These are phyloP conservation scores for Pisolithus tinctorius DNA, from an alignment of 768 basidiomycete genomes.

Conservation along the genomic window DNA sequence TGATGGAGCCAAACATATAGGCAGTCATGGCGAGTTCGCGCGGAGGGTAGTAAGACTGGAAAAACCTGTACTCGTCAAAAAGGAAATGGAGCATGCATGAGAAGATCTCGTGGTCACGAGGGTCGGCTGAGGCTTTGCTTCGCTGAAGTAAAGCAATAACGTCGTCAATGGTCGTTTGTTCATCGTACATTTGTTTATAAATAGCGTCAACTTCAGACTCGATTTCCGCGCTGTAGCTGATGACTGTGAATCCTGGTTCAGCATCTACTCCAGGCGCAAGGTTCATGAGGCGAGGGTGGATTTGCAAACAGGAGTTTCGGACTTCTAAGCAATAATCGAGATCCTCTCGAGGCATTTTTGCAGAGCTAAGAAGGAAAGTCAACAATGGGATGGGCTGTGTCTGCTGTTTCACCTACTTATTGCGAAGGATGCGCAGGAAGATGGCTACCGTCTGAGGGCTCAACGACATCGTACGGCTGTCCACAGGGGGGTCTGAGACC, in stretches of 20 bases:
- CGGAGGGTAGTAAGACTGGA: slow-evolving; percentile 91
- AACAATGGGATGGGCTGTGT: not conserved
- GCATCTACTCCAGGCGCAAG: slow-evolving; percentile 78
- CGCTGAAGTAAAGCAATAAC: slow-evolving; percentile 85
- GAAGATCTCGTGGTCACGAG: slow-evolving; percentile 91
- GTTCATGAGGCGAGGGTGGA: slow-evolving; percentile 95
- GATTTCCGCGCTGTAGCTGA: slow-evolving; percentile 82
- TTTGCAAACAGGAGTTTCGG: slow-evolving; percentile 86
- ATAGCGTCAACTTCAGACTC: slow-evolving; percentile 91
- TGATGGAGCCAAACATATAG: slow-evolving; percentile 92
- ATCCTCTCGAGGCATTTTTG: slow-evolving; percentile 69
- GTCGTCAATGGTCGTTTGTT: slow-evolving; percentile 89
- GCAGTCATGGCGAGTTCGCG: slow-evolving; percentile 95
- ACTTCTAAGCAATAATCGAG: slow-evolving; percentile 86
- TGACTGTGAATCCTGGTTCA: slow-evolving; percentile 88
- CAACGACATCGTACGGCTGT: slow-evolving; percentile 80
- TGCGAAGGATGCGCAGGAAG: slow-evolving; percentile 83
- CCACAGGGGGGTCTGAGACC: slow-evolving; percentile 70
- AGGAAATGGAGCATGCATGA: slow-evolving; percentile 99
- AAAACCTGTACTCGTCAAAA: slow-evolving; percentile 99
- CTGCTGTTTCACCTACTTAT: slow-evolving; percentile 47
- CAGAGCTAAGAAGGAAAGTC: slow-evolving; percentile 42
- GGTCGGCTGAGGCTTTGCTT: slow-evolving; percentile 74
- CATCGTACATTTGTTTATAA: slow-evolving; percentile 98
- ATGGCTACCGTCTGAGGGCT: slow-evolving; percentile 86